Conservation (phyloP, 208 protist genomes). For the Herpetomonas tarakana region DNA sequence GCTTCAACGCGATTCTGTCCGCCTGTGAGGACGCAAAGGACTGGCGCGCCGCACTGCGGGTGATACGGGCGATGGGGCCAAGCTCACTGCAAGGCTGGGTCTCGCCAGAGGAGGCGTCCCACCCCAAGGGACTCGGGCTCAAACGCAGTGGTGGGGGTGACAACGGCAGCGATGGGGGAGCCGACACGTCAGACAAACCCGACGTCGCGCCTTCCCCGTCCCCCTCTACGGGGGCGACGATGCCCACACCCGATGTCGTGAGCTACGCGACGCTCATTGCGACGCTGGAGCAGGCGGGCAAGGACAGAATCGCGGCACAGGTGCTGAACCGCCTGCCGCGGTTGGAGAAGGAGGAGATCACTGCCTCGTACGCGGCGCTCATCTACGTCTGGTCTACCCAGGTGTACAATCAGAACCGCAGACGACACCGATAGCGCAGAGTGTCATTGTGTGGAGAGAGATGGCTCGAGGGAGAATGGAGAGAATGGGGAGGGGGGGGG, state of each 20-base stretch:
- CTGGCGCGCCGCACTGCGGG: slow-evolving; percentile 54
- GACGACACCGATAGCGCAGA: slow-evolving; percentile 18
- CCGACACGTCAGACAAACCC: neutral
- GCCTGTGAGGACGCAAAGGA: slow-evolving; percentile 63
- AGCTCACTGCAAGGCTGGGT: slow-evolving; percentile 57
- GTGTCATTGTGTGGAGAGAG: no score
- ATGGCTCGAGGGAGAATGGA: neutral
- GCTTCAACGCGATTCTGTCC: slow-evolving; percentile 64
- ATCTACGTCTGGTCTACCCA: slow-evolving; percentile 88
- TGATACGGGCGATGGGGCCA: slow-evolving; percentile 76
- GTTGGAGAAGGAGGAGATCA: slow-evolving; percentile 79
- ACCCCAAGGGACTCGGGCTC: neutral
- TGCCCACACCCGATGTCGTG: slow-evolving; percentile 65
- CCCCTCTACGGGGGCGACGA: slow-evolving; percentile 9
- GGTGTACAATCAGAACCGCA: slow-evolving; percentile 26
- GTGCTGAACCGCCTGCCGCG: slow-evolving; percentile 67
- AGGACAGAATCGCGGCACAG: slow-evolving; percentile 43
- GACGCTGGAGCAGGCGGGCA: slow-evolving; percentile 78
- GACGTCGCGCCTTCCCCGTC: neutral
- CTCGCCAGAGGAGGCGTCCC: slow-evolving; percentile 6
- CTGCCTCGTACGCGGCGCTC: slow-evolving; percentile 79
- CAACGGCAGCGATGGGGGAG: slow-evolving; percentile 1
- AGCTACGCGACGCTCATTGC: slow-evolving; percentile 84
- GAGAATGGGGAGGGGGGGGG: neutral
- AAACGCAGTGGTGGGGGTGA: no score